phyloP scores from a whole-genome alignment of 495 filamentous ascomycete species.

The Penicillium dipodomyicola region DNA sequence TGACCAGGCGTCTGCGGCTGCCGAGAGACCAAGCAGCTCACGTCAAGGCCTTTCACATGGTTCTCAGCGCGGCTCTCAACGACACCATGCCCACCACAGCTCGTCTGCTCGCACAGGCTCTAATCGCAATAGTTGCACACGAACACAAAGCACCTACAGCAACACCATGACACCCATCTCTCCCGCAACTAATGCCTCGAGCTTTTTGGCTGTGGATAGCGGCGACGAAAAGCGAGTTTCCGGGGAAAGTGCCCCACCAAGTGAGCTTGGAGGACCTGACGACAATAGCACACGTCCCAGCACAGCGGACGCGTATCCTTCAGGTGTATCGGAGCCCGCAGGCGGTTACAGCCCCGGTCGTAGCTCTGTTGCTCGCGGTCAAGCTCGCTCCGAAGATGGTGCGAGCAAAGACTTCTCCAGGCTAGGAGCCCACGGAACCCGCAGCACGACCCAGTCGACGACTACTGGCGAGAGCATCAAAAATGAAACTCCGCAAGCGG shows the following conservation, averaged over 20 bases:
- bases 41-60: conserved; percentile 25
- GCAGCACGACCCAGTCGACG: conserved; percentile 34
- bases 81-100: conserved; percentile 40
- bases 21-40: conserved; percentile 35
- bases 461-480: conserved; percentile 33
- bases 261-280: conserved; percentile 26
- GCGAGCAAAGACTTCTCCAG: conserved; percentile 28
- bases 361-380: conserved; percentile 15
- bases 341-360: conserved; percentile 22
- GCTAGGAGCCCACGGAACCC: conserved; percentile 24
- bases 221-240: conserved; percentile 42
- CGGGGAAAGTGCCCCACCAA: conserved; percentile 33
- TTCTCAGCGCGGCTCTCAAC: conserved; percentile 26
- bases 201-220: conserved; percentile 49
- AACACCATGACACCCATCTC: conserved; percentile 48
- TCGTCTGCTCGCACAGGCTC: conserved; percentile 40
- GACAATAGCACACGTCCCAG: conserved; percentile 33
- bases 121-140: conserved; percentile 44
- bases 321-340: conserved; percentile 19
- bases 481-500: conserved; percentile 24
- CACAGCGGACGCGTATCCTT: conserved; percentile 28
- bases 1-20: conserved; percentile 23
- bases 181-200: conserved; percentile 52
- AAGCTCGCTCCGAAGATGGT: conserved; percentile 28
- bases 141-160: conserved; percentile 46